Conservation (phyloP, 1,284 basidiomycete genomes). For the Bjerkandera adusta region DNA sequence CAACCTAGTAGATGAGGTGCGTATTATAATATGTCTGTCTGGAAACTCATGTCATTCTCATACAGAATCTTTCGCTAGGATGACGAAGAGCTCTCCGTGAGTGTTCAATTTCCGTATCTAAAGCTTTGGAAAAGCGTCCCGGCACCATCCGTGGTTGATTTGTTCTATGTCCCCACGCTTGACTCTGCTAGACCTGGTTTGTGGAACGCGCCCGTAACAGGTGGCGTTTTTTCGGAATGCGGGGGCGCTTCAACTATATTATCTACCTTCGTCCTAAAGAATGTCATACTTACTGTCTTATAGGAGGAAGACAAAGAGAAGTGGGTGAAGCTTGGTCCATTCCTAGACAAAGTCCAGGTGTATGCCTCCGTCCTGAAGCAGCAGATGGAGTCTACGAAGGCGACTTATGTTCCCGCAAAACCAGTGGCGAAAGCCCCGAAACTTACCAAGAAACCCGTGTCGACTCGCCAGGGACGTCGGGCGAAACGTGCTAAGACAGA, state of each 20-base stretch:
- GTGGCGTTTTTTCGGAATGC: no score
- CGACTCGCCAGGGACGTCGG: conserved; percentile 3
- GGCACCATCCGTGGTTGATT: no score
- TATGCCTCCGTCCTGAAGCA: conserved; percentile 59
- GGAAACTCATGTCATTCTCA: background rate
- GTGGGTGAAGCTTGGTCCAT: conserved; percentile 48
- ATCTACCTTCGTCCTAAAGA: background rate
- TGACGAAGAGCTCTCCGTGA: conserved; percentile 16
- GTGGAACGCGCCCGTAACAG: no score
- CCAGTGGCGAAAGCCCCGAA: conserved; percentile 6
- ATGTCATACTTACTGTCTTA: background rate
- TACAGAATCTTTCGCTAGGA: conserved; percentile 7
- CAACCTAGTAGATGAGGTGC: conserved; percentile 3
- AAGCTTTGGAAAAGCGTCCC: no score
- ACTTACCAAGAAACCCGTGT: background rate
- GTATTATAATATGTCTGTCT: background rate
- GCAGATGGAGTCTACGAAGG: conserved; percentile 56
- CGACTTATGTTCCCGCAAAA: conserved; percentile 13
- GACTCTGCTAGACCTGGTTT: no score
- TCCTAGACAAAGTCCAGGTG: conserved; percentile 62
- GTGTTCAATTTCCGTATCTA: background rate
- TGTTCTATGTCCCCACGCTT: no score
- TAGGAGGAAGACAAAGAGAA: conserved; percentile 46
- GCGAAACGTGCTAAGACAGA: conserved; percentile 26
- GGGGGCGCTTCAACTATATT: background rate